phyloP scores from a whole-genome alignment of 768 basidiomycete species.

The Lactifluus pinguis region DNA sequence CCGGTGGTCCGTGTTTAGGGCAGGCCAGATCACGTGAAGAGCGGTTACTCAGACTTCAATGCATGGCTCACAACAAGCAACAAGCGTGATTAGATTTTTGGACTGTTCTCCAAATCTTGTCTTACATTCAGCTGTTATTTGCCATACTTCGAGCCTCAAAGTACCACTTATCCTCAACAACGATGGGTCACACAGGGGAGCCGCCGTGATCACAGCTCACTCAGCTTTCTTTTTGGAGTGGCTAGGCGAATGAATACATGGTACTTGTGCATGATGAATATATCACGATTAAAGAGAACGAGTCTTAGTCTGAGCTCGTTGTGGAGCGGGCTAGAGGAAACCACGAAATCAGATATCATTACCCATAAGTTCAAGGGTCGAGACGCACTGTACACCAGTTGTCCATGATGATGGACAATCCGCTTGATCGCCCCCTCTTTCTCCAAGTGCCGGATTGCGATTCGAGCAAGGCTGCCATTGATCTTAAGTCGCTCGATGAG shows the following conservation, averaged over 20 bases:
- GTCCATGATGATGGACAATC: constrained; percentile 91
- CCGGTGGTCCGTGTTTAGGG: not conserved
- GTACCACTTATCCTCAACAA: not conserved
- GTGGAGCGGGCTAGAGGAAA: constrained; percentile 16
- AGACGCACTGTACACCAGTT: constrained; percentile 90
- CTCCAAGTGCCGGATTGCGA: constrained; percentile 87
- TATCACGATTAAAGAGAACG: constrained; percentile 1
- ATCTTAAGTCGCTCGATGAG: constrained; percentile 98
- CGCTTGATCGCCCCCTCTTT: constrained; percentile 91
- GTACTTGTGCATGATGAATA: constrained; percentile 4
- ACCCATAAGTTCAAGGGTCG: constrained; percentile 4
- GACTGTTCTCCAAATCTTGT: not conserved
- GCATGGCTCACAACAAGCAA: no score
- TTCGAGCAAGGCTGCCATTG: constrained; percentile 88
- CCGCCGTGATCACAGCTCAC: not conserved
- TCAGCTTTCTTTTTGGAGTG: not conserved
- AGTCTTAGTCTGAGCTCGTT: constrained; percentile 18
- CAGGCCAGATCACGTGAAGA: not conserved
- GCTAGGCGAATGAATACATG: constrained; percentile 12
- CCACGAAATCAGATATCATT: not conserved
- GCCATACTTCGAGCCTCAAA: not conserved
- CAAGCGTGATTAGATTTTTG: no score
- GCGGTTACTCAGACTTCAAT: not conserved
- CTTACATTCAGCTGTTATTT: not conserved
- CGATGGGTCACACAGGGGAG: not conserved